phyloP scores from a whole-genome alignment of 768 basidiomycete species.

The Pleurotus platypus region DNA sequence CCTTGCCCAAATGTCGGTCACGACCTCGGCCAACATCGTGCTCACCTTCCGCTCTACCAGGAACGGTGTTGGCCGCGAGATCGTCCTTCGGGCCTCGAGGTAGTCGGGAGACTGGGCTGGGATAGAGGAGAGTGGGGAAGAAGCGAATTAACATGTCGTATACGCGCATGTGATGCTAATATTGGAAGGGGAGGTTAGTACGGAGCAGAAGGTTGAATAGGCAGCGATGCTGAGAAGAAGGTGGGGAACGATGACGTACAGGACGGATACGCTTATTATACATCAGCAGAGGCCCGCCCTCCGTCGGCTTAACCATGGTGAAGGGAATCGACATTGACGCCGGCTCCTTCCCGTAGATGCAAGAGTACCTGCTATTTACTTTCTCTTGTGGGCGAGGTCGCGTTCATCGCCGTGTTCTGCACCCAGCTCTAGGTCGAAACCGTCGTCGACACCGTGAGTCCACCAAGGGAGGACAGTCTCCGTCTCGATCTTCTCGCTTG shows the following conservation, averaged over 20 bases:
- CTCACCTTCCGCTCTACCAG: conserved; percentile 43
- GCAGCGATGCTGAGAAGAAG: too few species aligned
- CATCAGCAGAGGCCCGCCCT: conserved; percentile 40
- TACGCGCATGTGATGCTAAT: conserved; percentile 68
- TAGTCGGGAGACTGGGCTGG: conserved; percentile 35
- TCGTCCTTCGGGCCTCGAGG: conserved; percentile 21
- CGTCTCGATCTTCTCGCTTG: too few species aligned
- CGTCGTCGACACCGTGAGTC: too few species aligned
- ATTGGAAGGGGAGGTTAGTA: too few species aligned
- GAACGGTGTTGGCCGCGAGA: conserved; percentile 48
- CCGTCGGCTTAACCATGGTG: conserved; percentile 36
- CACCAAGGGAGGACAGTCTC: too few species aligned
- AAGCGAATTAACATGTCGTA: conserved; percentile 55
- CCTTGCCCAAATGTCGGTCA: too few species aligned
- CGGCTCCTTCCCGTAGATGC: conserved; percentile 28
- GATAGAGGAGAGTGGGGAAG: conserved; percentile 51
- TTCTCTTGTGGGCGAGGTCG: conserved; percentile 42
- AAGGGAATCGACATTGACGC: conserved; percentile 43
- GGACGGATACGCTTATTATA: conserved; percentile 66
- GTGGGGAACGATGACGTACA: conserved; percentile 39
- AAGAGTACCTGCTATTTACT: conserved; percentile 34
- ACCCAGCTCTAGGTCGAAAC: too few species aligned
- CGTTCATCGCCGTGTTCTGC: too few species aligned
- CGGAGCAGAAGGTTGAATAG: too few species aligned
- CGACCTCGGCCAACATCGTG: too few species aligned